Base-by-base conservation (phyloP, 2,329 filamentous ascomycete species). In the Corynespora cassiicola region DNA sequence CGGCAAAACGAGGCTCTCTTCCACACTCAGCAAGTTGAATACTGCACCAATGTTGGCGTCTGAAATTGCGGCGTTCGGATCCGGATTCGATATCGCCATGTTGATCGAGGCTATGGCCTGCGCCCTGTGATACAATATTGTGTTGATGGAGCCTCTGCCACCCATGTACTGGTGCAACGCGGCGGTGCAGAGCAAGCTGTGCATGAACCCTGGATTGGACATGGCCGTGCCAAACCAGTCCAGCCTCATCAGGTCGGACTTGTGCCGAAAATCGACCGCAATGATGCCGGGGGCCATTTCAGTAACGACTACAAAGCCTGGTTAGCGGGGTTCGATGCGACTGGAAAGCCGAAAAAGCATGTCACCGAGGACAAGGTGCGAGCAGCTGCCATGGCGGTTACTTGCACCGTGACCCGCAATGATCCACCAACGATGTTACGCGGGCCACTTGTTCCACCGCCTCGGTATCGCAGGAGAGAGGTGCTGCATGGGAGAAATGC, bases 31-130 rank as follows among this genome's bases (percentile, higher is more conserved):
- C 16, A 69, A 41, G 35, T 66, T 66, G 55, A 68, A 69, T 1
- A 69, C 66, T 12, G 66, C 63, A 14, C 63, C 66, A 17, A 69
- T 65, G 11, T 65, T 68, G 12, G 62, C 63, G 42, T 69, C 66
- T 1, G 64, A 65, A 6, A 65, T 58, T 1, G 51, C 57, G 17
- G 56, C 34, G 23, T 29, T 36, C n/a, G 28, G 31, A 35, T 65
- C 52, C 25, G 56, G 52, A 29, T 52, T 49, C 7, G 61, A 57
- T 16, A 69, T 52, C 6, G 58, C 58, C 21, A 50, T 47, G 31
- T 66, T 68, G 20, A 69, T 56, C 10, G 63, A 56, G 21, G 61
- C 44, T 33, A 68, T 61, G 4, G 66, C 63, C 32, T 61, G 47
- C 31, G 56, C 58, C 25, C 58, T 61, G 49, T 69, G 63, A 39